These are phyloP conservation scores for Fusarium newnesense DNA, from an alignment of 2,329 filamentous ascomycete species.

Conservation along the genomic window DNA sequence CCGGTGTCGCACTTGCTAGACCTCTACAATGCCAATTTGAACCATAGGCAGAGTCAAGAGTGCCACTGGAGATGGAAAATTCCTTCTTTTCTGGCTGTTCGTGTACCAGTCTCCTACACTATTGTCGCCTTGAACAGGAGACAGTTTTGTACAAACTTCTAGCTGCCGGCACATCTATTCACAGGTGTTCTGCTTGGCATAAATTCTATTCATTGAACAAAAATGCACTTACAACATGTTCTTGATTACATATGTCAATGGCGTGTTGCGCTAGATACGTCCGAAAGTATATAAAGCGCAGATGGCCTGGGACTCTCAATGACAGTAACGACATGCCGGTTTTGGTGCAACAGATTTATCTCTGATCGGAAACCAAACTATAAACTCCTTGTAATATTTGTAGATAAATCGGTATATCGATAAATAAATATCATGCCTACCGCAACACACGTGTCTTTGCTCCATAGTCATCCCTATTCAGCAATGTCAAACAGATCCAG, in stretches of 20 bases:
- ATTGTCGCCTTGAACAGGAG: neutral
- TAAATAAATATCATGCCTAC: accelerated
- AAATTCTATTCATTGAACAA: accelerated
- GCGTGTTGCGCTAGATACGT: neutral
- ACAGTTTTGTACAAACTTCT: neutral
- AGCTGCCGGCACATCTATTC: neutral
- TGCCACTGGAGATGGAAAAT: accelerated
- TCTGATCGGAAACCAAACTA: accelerated
- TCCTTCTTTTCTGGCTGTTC: neutral
- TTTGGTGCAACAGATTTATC: accelerated
- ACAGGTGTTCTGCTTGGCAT: accelerated
- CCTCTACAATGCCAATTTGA: neutral
- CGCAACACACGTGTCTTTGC: accelerated
- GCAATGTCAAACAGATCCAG: no score
- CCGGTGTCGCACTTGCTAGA: no score
- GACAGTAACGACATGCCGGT: accelerated
- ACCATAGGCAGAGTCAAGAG: neutral
- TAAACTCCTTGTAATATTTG: accelerated
- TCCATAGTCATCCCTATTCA: no score
- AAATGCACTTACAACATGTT: accelerated
- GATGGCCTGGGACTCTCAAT: neutral
- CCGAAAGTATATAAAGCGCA: neutral
- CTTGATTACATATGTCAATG: accelerated
- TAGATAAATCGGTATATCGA: accelerated
- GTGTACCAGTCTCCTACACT: neutral